These are phyloP conservation scores for Termitomyces sp. DNA, from an alignment of 768 basidiomycete species.

Conservation along the genomic window DNA sequence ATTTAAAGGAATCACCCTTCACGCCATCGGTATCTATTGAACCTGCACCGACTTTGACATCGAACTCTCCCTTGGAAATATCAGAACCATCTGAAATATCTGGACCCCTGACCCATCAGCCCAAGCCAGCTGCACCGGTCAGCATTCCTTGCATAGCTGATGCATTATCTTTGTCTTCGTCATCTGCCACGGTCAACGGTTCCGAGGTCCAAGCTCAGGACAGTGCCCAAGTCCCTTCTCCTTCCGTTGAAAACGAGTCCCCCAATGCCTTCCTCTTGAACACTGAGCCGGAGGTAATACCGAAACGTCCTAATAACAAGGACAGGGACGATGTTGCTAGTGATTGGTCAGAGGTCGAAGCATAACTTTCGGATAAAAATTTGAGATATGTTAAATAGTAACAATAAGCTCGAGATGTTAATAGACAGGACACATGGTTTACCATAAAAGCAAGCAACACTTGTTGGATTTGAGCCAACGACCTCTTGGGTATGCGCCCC, in stretches of 20 bases:
- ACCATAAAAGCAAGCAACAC: too few species aligned
- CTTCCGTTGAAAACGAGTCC: constrained; percentile 2
- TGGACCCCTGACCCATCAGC: not conserved
- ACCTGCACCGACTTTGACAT: not conserved
- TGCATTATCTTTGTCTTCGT: constrained; percentile 6
- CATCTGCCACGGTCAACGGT: constrained; percentile 18
- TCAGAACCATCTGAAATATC: not conserved
- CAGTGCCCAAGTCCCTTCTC: not conserved
- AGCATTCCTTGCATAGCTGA: not conserved
- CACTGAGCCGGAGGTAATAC: constrained; percentile 2
- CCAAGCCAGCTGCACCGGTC: not conserved
- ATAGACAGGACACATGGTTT: too few species aligned
- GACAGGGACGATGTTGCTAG: constrained; percentile 25
- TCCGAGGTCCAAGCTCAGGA: constrained; percentile 1
- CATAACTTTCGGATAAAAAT: constrained; percentile 12
- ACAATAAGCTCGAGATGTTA: not conserved
- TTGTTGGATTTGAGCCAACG: too few species aligned
- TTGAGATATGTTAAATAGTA: not conserved
- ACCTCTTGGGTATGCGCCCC: too few species aligned
- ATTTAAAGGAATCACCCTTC: not conserved
- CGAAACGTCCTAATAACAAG: constrained; percentile 9
- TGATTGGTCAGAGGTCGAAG: constrained; percentile 41
- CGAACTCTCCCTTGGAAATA: not conserved
- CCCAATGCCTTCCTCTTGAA: constrained; percentile 24
- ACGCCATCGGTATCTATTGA: not conserved